Percentiles rank a stretch among this genome's conserved stretches.
Evolutionary conservation across 2,329 filamentous ascomycete genomes (phyloP).

Genomic region (Neodidymelliopsis sp.): DNA sequence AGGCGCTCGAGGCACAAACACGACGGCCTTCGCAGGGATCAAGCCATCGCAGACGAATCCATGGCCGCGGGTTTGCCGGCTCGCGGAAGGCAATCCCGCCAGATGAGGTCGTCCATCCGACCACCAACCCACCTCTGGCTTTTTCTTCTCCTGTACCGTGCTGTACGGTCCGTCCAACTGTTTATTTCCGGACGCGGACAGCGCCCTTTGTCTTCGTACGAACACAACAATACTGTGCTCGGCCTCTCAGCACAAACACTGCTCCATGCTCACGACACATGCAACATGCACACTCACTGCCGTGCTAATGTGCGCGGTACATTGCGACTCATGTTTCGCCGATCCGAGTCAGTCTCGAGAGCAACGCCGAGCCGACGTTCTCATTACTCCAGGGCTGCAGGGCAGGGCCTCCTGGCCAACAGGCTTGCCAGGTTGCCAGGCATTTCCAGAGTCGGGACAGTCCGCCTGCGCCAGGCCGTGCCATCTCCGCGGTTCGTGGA

Average conservation of each 20-base stretch:
- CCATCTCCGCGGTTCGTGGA: conserved; percentile 31
- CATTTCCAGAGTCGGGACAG: conserved; percentile 28
- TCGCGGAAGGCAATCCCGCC: conserved; percentile 1
- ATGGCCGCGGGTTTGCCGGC: conserved; percentile 20
- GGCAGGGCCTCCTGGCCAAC: conserved; percentile 18
- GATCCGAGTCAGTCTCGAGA: conserved; percentile 15
- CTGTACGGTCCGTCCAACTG: too few relatives aligned
- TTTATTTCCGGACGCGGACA: background rate
- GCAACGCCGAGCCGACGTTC: conserved; percentile 23
- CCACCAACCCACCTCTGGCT: too few relatives aligned
- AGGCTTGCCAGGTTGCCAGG: conserved; percentile 21
- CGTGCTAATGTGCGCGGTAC: conserved; percentile 5
- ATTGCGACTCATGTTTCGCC: conserved; percentile 12
- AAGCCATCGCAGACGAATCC: conserved; percentile 14
- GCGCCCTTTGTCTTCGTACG: background rate
- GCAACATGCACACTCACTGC: background rate
- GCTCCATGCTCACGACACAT: background rate
- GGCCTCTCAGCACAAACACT: too few relatives aligned
- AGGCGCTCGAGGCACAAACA: conserved; percentile 15
- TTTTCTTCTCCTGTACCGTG: too few relatives aligned
- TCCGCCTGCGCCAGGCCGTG: conserved; percentile 28
- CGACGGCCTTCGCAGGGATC: conserved; percentile 11
- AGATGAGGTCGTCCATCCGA: background rate
- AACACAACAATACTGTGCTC: background rate
- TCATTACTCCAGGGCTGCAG: conserved; percentile 12